These are phyloP conservation scores for Xylariaceae sp. DNA, from an alignment of 2,329 filamentous ascomycete species.

Conservation along the genomic window DNA sequence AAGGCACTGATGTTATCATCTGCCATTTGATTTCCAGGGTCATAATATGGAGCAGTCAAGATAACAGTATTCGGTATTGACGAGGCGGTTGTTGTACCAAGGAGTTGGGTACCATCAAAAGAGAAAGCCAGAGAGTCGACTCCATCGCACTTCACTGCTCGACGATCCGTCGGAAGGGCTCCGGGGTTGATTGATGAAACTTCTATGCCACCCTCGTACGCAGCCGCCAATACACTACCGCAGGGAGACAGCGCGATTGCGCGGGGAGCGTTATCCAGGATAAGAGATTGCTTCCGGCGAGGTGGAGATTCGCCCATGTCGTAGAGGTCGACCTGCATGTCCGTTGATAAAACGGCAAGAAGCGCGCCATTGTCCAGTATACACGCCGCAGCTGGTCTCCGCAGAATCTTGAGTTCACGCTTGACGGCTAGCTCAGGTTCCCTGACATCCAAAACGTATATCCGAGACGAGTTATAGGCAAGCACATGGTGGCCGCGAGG, in stretches of 20 bases:
- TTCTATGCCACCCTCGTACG: constrained; percentile 85
- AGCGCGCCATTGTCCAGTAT: constrained; percentile 74
- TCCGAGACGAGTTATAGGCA: constrained; percentile 79
- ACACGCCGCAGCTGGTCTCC: constrained; percentile 71
- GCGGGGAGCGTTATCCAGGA: constrained; percentile 72
- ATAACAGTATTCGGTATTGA: constrained; percentile 67
- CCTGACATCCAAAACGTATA: constrained; percentile 71
- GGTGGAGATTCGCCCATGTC: constrained; percentile 61
- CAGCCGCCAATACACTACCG: constrained; percentile 76
- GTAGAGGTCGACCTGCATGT: constrained; percentile 85
- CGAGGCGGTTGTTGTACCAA: constrained; percentile 68
- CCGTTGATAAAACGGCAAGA: constrained; percentile 74
- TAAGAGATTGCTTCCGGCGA: constrained; percentile 67
- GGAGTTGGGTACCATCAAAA: constrained; percentile 69
- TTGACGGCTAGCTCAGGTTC: constrained; percentile 57
- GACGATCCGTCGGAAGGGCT: constrained; percentile 60
- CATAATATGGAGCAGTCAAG: constrained; percentile 75
- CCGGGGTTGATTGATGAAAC: constrained; percentile 69
- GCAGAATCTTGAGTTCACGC: constrained; percentile 74
- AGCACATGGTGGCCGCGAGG: constrained; percentile 70
- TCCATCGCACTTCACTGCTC: constrained; percentile 73
- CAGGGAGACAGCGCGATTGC: constrained; percentile 78
- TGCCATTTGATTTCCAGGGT: constrained; percentile 61
- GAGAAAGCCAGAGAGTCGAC: constrained; percentile 75
- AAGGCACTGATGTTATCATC: constrained; percentile 68